Conservation (phyloP, 495 filamentous ascomycete genomes). For the Xylaria sp. region DNA sequence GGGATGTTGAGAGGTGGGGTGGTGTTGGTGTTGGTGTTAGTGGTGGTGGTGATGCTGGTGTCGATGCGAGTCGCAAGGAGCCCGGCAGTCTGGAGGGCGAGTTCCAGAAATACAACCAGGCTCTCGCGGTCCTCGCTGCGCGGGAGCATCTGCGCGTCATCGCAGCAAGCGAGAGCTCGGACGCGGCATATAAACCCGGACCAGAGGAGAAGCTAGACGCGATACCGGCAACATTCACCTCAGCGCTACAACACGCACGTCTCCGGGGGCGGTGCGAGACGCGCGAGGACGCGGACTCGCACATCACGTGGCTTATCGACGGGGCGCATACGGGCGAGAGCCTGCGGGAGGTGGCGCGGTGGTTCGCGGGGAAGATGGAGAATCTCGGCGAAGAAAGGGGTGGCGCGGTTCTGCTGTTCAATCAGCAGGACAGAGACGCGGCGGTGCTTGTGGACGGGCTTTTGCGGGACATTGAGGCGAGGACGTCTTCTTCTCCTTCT, state of each 20-base stretch:
- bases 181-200: neutral
- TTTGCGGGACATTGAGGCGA: slow-evolving; percentile 32
- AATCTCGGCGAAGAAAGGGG: neutral
- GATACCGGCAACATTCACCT: slow-evolving; percentile 56
- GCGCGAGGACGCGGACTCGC: slow-evolving; percentile 51
- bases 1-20: slow-evolving; percentile 46
- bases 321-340: slow-evolving; percentile 90
- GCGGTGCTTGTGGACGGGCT: slow-evolving; percentile 63
- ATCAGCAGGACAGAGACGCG: slow-evolving; percentile 87
- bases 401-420: slow-evolving; percentile 76
- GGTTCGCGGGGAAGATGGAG: slow-evolving; percentile 65
- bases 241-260: slow-evolving; percentile 69
- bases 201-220: neutral
- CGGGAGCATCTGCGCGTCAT: slow-evolving; percentile 46
- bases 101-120: slow-evolving; percentile 56
- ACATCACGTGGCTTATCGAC: slow-evolving; percentile 81
- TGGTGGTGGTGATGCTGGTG: no score
- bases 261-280: slow-evolving; percentile 81
- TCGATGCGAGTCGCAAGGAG: no score
- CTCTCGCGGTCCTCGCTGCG: slow-evolving; percentile 49
- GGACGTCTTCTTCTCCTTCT: no score
- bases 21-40: no score
- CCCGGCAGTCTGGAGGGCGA: slow-evolving; percentile 42
- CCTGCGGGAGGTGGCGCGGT: slow-evolving; percentile 70
- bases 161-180: neutral